These are phyloP conservation scores for Echeveria elegans DNA, from an alignment of 164 flowering plant species.

Conservation along the genomic window DNA sequence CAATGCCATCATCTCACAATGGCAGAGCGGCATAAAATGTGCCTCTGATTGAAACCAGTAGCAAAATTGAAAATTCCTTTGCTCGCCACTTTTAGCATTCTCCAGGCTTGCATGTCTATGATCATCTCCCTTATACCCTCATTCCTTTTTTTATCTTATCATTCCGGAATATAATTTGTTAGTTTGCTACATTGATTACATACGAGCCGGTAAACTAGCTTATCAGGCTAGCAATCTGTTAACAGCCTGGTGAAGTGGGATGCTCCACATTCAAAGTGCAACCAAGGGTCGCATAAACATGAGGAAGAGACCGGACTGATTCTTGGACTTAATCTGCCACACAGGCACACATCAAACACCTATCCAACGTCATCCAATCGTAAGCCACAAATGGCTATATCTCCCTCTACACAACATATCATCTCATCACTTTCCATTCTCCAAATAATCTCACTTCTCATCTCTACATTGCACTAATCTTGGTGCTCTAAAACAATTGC, in stretches of 20 bases:
- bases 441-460: neutral
- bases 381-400: constrained; percentile 35
- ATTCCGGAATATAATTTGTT: neutral
- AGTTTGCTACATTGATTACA: too few relatives aligned
- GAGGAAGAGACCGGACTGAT: neutral
- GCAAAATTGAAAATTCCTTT: neutral
- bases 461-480: too few relatives aligned
- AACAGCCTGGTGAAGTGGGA: too few relatives aligned
- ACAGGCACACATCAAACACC: constrained; percentile 11
- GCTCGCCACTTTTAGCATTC: neutral
- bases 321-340: constrained; percentile 16
- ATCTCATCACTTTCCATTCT: constrained; percentile 4
- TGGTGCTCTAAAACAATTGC: too few relatives aligned
- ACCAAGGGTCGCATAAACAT: constrained; percentile 23
- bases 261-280: too few relatives aligned
- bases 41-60: neutral
- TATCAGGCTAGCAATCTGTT: too few relatives aligned
- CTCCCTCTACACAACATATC: constrained; percentile 9
- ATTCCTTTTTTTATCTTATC: neutral
- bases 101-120: neutral
- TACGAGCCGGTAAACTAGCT: too few relatives aligned
- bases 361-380: constrained; percentile 37
- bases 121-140: neutral
- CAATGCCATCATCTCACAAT: constrained; percentile 35
- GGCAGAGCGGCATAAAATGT: neutral